phyloP scores from a whole-genome alignment of 345 rosid genomes.

The Combretum micranthum region DNA sequence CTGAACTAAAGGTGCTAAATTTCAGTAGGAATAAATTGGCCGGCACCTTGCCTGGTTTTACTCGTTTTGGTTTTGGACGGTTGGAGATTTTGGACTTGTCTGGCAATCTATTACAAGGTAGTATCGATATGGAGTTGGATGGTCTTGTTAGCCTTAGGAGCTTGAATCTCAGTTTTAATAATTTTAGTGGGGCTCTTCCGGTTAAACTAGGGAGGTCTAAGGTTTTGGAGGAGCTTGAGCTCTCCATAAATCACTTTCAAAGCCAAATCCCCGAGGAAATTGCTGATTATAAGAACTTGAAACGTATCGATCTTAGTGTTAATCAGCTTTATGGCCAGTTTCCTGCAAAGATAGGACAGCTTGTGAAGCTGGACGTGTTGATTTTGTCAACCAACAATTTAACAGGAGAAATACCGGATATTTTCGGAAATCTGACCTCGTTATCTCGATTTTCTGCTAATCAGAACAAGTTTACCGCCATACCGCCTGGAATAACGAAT shows the following conservation, averaged over 20 bases:
- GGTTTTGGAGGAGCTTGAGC: constrained; percentile 39
- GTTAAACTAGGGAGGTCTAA: constrained; percentile 20
- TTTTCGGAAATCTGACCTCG: constrained; percentile 30
- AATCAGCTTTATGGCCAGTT: constrained; percentile 43
- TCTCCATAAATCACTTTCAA: constrained; percentile 26
- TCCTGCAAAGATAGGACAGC: constrained; percentile 43
- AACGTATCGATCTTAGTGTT: constrained; percentile 39
- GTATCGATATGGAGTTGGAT: constrained; percentile 32
- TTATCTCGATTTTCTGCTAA: constrained; percentile 57
- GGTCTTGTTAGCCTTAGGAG: constrained; percentile 35
- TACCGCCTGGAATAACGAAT: constrained; percentile 46
- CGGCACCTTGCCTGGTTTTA: constrained; percentile 41
- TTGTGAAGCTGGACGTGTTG: constrained; percentile 36
- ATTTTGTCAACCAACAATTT: constrained; percentile 45
- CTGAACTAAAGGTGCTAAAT: constrained; percentile 41
- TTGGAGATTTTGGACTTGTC: constrained; percentile 59
- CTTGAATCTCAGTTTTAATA: constrained; percentile 42
- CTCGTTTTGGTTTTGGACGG: constrained; percentile 39
- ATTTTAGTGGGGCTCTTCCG: constrained; percentile 35
- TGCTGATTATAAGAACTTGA: constrained; percentile 27
- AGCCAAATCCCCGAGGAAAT: constrained; percentile 46
- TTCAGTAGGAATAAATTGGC: constrained; percentile 37
- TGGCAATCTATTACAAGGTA: constrained; percentile 29
- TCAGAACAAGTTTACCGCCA: constrained; percentile 34
- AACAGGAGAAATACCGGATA: constrained; percentile 37